Conservation (phyloP, 2,329 filamentous ascomycete genomes). For the Claviceps sorghi region DNA sequence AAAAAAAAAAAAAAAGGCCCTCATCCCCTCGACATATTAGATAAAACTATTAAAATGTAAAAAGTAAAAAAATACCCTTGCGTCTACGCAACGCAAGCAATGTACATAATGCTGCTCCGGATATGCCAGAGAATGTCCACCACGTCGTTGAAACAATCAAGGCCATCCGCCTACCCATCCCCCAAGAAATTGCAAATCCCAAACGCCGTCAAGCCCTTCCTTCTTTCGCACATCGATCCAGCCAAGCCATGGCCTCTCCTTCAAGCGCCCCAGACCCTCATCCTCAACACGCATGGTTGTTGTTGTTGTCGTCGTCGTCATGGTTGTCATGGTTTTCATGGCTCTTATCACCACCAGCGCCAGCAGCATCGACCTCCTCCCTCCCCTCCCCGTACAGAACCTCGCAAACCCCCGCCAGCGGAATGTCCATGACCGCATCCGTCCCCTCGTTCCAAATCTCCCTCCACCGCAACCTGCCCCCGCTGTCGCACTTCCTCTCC, state of each 20-base stretch:
- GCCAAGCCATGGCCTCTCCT: too few relatives aligned
- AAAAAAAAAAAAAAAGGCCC: too few relatives aligned
- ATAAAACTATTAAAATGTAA: not conserved
- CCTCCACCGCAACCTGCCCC: slow-evolving; percentile 51
- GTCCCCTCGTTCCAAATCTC: slow-evolving; percentile 82
- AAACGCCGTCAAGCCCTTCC: too few relatives aligned
- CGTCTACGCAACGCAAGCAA: not conserved
- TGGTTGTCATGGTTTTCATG: not conserved
- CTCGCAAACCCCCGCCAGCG: slow-evolving; percentile 87
- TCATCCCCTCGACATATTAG: not conserved
- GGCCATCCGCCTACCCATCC: too few relatives aligned
- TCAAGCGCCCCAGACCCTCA: too few relatives aligned
- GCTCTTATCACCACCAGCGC: not conserved
- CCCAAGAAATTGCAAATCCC: too few relatives aligned
- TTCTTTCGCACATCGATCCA: not conserved
- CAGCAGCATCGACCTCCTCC: slow-evolving; percentile 9
- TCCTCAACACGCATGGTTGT: not conserved
- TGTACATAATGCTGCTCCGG: not conserved
- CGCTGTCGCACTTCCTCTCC: slow-evolving; percentile 22
- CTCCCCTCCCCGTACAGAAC: slow-evolving; percentile 63
- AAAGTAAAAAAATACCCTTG: not conserved
- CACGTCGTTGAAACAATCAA: too few relatives aligned
- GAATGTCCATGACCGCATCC: slow-evolving; percentile 94
- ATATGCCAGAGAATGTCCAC: not conserved
- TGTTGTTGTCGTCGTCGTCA: too few relatives aligned